Evolutionary conservation across 1,139 yeast species (phyloP).

Genomic region (Geotrichum citri-aurantii): DNA sequence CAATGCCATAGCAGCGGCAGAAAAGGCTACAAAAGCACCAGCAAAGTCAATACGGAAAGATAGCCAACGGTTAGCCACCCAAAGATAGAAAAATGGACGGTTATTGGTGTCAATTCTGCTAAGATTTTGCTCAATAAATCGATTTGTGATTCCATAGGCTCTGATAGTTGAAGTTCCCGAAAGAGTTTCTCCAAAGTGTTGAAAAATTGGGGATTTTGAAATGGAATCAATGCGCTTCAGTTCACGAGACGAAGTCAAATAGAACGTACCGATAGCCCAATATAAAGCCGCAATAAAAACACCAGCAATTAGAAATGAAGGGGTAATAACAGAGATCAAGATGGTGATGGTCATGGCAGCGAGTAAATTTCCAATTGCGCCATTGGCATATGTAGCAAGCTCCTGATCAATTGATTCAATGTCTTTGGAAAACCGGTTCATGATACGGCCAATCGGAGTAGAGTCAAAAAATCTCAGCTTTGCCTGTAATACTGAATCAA

Average conservation of each 20-base stretch:
- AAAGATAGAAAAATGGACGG: slow-evolving; percentile 86
- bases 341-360: slow-evolving; percentile 64
- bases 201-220: slow-evolving; percentile 91
- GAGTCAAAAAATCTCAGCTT: slow-evolving; percentile 86
- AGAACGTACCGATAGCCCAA: slow-evolving; percentile 66
- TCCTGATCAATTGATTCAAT: slow-evolving; percentile 93
- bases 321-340: slow-evolving; percentile 76
- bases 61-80: slow-evolving; percentile 96
- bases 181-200: slow-evolving; percentile 89
- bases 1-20: slow-evolving; percentile 74
- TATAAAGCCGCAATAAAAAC: slow-evolving; percentile 56
- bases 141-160: slow-evolving; percentile 89
- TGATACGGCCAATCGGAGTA: slow-evolving; percentile 93
- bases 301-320: slow-evolving; percentile 76
- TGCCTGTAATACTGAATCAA: slow-evolving; percentile 65
- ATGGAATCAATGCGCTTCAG: slow-evolving; percentile 84
- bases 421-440: slow-evolving; percentile 96
- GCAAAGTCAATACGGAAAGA: slow-evolving; percentile 76
- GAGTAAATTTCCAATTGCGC: slow-evolving; percentile 60
- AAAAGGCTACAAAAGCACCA: slow-evolving; percentile 77
- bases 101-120: slow-evolving; percentile 76
- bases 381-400: slow-evolving; percentile 73
- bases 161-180: slow-evolving; percentile 91
- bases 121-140: slow-evolving; percentile 79
- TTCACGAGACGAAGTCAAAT: slow-evolving; percentile 81